Base-by-base conservation (phyloP, 2,329 filamentous ascomycete genomes). In the Fusarium nodosum region DNA sequence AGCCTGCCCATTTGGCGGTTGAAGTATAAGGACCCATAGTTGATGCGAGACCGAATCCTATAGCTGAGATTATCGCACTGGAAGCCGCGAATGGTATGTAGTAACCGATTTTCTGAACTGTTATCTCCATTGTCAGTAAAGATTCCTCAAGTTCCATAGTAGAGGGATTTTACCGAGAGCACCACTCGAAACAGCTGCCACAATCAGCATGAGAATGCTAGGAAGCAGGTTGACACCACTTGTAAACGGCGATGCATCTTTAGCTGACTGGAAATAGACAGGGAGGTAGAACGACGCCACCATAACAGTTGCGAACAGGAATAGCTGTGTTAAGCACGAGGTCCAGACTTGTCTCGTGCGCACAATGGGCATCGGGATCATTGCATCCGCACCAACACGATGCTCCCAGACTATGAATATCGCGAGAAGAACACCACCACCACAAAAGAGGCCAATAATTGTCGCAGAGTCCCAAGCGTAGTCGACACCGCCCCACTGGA, bases 221-320 rank as follows among this genome's bases (percentile, higher is more conserved):
- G 77, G 77, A 28, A 78, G 61, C 44, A 77, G 63, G 22, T 75
- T 56, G 7, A 78, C 69, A 44, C 77, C 76, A 30, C 75, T 76
- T 20, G 57, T 63, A 24, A 78, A 72, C 5, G 76, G 75, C 6
- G 75, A 69, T 5, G 68, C 60, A 31, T 71, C 78, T 61, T 80
- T 80, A 64, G 86, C 79, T 33, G 81, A 79, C 75, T 87, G 83
- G 74, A 87, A 85, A 78, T 84, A 86, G 62, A 86, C 79, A 3
- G 85, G 84, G 7, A 86, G 75, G 63, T 84, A 84, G 76, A 82
- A 84, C 6, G 84, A 74, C 2, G 81, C 75, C 2, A 85, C 69
- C 62, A 86, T 82, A 51, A 83, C 82, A 13, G 79, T 76, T 4
- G 80, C 78, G 16, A 81, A 81, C 20, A 85, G 78, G 56, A 83